Evolutionary conservation across 306 rosid species (phyloP).

Genomic region (Glycine latifolia): DNA sequence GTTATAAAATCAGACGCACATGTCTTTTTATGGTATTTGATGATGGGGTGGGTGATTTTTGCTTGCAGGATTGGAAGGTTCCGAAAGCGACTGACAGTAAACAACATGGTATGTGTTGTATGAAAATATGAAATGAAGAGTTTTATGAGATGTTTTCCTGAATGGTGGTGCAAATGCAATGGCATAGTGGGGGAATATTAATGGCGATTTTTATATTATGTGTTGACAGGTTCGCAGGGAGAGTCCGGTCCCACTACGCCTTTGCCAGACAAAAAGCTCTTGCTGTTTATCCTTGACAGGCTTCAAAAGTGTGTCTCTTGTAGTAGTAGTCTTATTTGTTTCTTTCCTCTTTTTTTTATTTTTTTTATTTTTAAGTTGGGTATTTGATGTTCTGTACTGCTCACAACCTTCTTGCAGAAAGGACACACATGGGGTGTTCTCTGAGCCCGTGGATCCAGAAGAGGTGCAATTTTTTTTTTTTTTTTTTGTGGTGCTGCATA

Average conservation of each 20-base stretch:
- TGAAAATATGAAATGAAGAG: not conserved
- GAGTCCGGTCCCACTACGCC: slow-evolving; percentile 97
- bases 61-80: slow-evolving; percentile 81
- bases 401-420: slow-evolving; percentile 67
- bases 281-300: slow-evolving; percentile 97
- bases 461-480: slow-evolving; percentile 63
- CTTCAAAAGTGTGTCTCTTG: slow-evolving; percentile 83
- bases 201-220: slow-evolving; percentile 59
- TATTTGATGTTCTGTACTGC: slow-evolving; percentile 51
- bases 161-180: slow-evolving; percentile 35
- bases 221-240: slow-evolving; percentile 87
- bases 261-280: slow-evolving; percentile 99
- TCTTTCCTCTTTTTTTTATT: slow-evolving; percentile 17
- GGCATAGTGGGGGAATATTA: slow-evolving; percentile 60
- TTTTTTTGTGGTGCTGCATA: not conserved
- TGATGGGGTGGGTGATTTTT: slow-evolving; percentile 54
- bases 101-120: slow-evolving; percentile 68
- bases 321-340: slow-evolving; percentile 38
- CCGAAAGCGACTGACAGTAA: slow-evolving; percentile 88
- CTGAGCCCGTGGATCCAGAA: slow-evolving; percentile 94
- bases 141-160: slow-evolving; percentile 36
- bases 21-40: slow-evolving; percentile 51
- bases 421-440: slow-evolving; percentile 93
- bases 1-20: slow-evolving; percentile 34
- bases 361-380: slow-evolving; percentile 29